Evolutionary conservation across 2,329 filamentous ascomycete species (phyloP).

Genomic region (Arthrobotrys conoides): DNA sequence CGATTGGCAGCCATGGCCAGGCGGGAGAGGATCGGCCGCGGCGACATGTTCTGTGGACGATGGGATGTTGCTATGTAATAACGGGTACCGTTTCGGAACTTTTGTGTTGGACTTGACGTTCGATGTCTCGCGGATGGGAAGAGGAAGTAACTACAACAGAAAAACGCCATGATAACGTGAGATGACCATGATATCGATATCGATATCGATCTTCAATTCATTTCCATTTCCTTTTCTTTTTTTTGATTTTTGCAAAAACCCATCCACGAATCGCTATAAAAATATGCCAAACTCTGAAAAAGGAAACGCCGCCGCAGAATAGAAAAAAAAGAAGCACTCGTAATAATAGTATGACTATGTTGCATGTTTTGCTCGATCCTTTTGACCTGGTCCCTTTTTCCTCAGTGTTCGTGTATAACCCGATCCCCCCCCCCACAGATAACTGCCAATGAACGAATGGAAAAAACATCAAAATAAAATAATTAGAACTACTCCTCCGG

Average conservation of each 20-base stretch:
- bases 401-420: slow-evolving; percentile 9
- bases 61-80: background rate
- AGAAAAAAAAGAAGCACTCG: background rate
- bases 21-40: slow-evolving; percentile 45
- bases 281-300: background rate
- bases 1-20: slow-evolving; percentile 46
- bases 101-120: slow-evolving; percentile 32
- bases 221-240: background rate
- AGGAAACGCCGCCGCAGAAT: background rate
- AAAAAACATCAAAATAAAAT: slow-evolving; percentile 5
- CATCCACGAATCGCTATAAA: background rate
- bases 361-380: background rate
- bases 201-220: background rate
- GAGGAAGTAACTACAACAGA: background rate
- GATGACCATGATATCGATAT: background rate
- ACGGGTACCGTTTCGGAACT: background rate
- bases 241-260: background rate
- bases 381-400: background rate
- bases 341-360: background rate
- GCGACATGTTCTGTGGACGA: slow-evolving; percentile 21
- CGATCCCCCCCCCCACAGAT: background rate
- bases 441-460: slow-evolving; percentile 8
- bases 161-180: background rate
- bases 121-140: background rate
- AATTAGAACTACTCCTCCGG: slow-evolving; percentile 32